A percentile compares a stretch with the other conserved stretches of the same genome.
phyloP scores from a whole-genome alignment of 2,329 filamentous ascomycete species.

The Fusarium sp. region DNA sequence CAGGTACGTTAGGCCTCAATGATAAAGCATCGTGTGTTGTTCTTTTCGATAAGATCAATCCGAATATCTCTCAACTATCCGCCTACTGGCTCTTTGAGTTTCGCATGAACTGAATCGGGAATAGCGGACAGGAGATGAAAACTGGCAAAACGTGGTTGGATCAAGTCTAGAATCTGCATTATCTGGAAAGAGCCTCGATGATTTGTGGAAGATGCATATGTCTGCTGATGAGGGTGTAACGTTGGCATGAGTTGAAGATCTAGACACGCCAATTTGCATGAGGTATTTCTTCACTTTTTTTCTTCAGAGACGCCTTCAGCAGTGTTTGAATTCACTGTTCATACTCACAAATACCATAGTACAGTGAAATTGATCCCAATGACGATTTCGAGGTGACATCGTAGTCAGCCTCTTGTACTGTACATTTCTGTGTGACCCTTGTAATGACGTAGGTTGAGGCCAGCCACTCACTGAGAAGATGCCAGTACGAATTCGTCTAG shows the following conservation, averaged over 20 bases:
- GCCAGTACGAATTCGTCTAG: conserved; percentile 9
- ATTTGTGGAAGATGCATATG: conserved; percentile 15
- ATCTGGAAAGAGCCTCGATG: background rate
- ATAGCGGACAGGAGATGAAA: conserved; percentile 6
- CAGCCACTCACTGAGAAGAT: background rate
- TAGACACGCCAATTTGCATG: background rate
- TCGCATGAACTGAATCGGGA: background rate
- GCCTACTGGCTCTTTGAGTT: background rate
- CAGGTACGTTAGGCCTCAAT: background rate
- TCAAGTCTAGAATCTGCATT: conserved; percentile 3
- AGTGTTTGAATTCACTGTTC: background rate
- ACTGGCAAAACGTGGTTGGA: conserved; percentile 13
- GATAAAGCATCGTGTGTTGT: background rate
- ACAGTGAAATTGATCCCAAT: background rate
- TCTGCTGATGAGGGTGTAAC: conserved; percentile 10
- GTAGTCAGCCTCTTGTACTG: background rate
- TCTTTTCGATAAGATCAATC: background rate
- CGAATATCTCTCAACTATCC: background rate
- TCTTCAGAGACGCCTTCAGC: background rate
- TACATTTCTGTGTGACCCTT: conserved; percentile 9
- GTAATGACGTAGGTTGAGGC: conserved; percentile 33
- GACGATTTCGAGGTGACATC: conserved; percentile 24
- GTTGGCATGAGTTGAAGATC: conserved; percentile 19
- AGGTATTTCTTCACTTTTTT: background rate
- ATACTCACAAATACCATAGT: background rate